Evolutionary conservation across 1,139 yeast species (phyloP), one percentile per base, ranked within the genome.

Genomic region (Fermentozyma sake): DNA sequence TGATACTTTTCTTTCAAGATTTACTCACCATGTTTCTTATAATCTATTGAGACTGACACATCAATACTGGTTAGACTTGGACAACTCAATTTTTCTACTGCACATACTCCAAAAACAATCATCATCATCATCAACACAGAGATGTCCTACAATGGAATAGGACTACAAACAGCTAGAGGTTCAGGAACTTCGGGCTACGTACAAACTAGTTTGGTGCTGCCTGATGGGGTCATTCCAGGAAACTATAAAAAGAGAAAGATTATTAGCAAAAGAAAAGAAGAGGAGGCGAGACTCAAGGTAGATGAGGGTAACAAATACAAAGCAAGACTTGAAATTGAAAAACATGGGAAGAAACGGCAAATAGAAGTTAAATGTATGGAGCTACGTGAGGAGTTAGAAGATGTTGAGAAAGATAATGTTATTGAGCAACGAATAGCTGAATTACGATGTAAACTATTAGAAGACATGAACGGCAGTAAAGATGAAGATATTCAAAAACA

Each of bases 101-200:
- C n/a, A n/a, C n/a, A n/a, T n/a, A n/a, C n/a, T n/a, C n/a, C n/a
- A n/a, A n/a, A n/a, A n/a, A n/a, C n/a, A n/a, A n/a, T n/a, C n/a
- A n/a, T n/a, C n/a, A n/a, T n/a, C n/a, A n/a, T n/a, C n/a, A n/a
- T n/a, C n/a, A n/a, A n/a, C n/a, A n/a, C n/a, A n/a, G 12, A 13
- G 18, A 78, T 78, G 85, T 73, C 83, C 12, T 76, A 76, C 48
- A 78, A 77, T 50, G 81, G 84, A 12, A 68, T 81, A 27, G 87
- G 87, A 0, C 59, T 79, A 15, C 66, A 65, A 25, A 72, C 80
- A 0, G 75, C 82, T 0, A 58, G 85, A 31, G 93, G 93, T 0
- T 63, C 82, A 0, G 85, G 85, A 0, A 81, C 91, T 1, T 79
- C 81, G 22, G 93, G 93, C 0, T 68, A 70, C 44, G 65, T 82